phyloP scores from a whole-genome alignment of 129 eudicot species.

The Cynara cardunculus region DNA sequence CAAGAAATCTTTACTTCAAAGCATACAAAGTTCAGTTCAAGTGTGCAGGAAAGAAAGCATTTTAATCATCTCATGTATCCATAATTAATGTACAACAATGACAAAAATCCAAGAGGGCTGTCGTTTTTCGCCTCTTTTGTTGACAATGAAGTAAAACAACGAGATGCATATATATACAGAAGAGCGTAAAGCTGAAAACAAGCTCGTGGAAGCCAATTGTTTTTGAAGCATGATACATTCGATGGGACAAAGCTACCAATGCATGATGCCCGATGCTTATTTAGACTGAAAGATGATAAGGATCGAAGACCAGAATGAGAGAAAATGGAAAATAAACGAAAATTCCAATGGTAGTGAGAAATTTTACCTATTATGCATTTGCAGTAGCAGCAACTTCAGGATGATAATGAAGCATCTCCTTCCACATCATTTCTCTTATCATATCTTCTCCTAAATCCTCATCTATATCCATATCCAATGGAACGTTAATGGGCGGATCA shows the following conservation, averaged over 20 bases:
- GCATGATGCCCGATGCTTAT: slow-evolving; percentile 36
- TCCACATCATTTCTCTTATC: slow-evolving; percentile 84
- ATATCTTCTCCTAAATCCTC: slow-evolving; percentile 74
- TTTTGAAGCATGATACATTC: slow-evolving; percentile 27
- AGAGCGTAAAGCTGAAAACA: slow-evolving; percentile 30
- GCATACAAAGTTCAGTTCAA: background rate
- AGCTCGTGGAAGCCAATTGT: slow-evolving; percentile 25
- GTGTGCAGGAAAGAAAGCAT: slow-evolving; percentile 13
- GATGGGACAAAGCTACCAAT: slow-evolving; percentile 31
- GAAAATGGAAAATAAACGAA: background rate
- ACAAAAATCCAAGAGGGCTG: slow-evolving; percentile 19
- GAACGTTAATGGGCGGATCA: slow-evolving; percentile 57
- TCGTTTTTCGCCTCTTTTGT: background rate
- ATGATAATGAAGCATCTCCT: slow-evolving; percentile 72
- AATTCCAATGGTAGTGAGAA: slow-evolving; percentile 1
- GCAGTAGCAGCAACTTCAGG: slow-evolving; percentile 47
- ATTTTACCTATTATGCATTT: slow-evolving; percentile 31
- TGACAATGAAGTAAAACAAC: slow-evolving; percentile 12
- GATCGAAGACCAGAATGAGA: background rate
- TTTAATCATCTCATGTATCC: slow-evolving; percentile 2
- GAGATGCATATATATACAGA: slow-evolving; percentile 35
- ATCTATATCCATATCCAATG: slow-evolving; percentile 69
- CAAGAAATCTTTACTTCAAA: slow-evolving; percentile 7
- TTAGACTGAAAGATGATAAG: slow-evolving; percentile 17
- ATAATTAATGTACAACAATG: slow-evolving; percentile 19